phyloP scores from a whole-genome alignment of 1,284 basidiomycete species.

The Baeospora myosura region DNA sequence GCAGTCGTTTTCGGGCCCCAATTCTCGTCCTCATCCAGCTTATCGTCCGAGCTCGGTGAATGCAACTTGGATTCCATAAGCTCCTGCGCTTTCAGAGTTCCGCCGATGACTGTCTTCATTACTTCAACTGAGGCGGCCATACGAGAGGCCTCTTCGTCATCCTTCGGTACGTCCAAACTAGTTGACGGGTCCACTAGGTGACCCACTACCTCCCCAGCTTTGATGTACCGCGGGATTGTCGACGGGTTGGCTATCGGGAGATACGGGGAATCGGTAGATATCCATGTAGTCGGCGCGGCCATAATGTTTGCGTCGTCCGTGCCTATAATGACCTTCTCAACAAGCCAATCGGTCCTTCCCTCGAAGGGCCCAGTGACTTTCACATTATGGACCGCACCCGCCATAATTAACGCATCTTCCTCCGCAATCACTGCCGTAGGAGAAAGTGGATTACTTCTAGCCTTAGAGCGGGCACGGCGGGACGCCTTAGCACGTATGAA shows the following conservation, averaged over 20 bases:
- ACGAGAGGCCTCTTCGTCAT: not conserved
- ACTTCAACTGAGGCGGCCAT: not conserved
- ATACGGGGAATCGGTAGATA: not conserved
- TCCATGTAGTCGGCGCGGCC: not conserved
- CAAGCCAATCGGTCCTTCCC: conserved; percentile 7
- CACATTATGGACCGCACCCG: conserved; percentile 7
- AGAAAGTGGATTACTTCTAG: too few relatives aligned
- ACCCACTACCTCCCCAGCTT: not conserved
- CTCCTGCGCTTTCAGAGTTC: conserved; percentile 1
- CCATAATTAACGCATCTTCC: conserved; percentile 19
- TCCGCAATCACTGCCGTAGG: conserved; percentile 11
- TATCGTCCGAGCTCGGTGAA: not conserved
- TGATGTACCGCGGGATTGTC: not conserved
- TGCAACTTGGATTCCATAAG: too few relatives aligned
- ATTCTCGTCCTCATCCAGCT: not conserved
- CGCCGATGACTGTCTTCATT: not conserved
- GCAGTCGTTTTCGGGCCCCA: not conserved
- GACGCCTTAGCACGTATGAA: not conserved
- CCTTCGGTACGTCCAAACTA: not conserved
- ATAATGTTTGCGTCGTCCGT: conserved; percentile 1
- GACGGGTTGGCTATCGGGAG: not conserved
- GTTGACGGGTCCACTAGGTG: not conserved
- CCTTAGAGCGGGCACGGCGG: not conserved
- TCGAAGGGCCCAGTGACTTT: not conserved
- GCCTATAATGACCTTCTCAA: conserved; percentile 7